Evolutionary conservation across 495 filamentous ascomycete species (phyloP), one percentile per base, ranked within the genome.

Genomic region (Sordaria brevicollis): DNA sequence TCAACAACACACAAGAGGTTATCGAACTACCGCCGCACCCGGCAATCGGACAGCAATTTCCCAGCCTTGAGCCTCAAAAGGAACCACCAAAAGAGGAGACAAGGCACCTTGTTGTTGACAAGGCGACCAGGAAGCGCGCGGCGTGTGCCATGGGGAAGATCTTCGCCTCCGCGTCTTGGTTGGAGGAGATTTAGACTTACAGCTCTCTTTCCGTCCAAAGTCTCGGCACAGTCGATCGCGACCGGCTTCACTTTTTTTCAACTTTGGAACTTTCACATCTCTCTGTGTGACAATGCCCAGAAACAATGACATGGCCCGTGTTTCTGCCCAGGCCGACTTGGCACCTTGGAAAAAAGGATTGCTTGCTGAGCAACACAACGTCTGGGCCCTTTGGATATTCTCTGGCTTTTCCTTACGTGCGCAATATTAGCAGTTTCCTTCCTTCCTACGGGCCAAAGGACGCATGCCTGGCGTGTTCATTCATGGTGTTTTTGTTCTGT

Each of bases 341-440:
- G 77, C 77, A 76, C 76, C 74, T 77, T 76, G 77, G 70, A 74
- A 72, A 70, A 79, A n/a, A n/a, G n/a, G 71, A 76, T 75, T 77
- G 70, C 65, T 73, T 74, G 71, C 70, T 57, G 76, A 76, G 54
- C 66, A n/a, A 69, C 38, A 62, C 66, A 49, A 11, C n/a, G 62
- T 62, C 25, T 62, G 33, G 49, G 25, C 49, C 21, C 43, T 11
- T 62, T 62, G 49, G 49, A 7, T 62, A 25, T 62, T 62, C 33
- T 31, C 33, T 31, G 49, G 49, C 49, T 62, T 62, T 13, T 62
- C 17, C 5, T 62, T 62, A 62, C 49, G 49, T 62, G 49, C 49
- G 29, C 49, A 62, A 62, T 62, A 31, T 62, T 62, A 13, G 5
- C n/a, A n/a, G n/a, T n/a, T n/a, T n/a, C n/a, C n/a, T n/a, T n/a